Conservation (phyloP, 208 protist genomes). For the Acanthamoeba lenticulata region DNA sequence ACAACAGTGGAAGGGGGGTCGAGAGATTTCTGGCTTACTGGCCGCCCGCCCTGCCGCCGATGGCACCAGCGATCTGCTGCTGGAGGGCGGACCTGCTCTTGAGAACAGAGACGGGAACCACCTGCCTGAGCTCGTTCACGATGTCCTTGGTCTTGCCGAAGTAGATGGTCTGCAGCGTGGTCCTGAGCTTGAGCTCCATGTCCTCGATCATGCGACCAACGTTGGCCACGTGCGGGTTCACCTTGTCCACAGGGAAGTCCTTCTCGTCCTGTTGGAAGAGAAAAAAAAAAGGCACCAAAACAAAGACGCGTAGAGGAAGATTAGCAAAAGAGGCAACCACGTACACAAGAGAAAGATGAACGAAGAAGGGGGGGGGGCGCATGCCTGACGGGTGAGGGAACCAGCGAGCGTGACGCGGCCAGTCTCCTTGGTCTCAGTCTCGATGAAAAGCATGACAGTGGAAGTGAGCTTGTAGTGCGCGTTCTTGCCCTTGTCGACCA, state of each 20-base stretch:
- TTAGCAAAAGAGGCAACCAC: background rate
- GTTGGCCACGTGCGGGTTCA: constrained; percentile 85
- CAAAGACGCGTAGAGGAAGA: background rate
- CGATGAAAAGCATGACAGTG: constrained; percentile 87
- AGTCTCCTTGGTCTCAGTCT: constrained; percentile 78
- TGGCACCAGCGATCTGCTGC: constrained; percentile 59
- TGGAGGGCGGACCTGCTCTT: constrained; percentile 63
- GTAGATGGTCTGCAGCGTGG: constrained; percentile 87
- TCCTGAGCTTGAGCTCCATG: constrained; percentile 87
- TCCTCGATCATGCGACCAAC: constrained; percentile 90
- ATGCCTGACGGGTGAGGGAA: constrained; percentile 84
- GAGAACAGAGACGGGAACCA: constrained; percentile 35
- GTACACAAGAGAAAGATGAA: background rate
- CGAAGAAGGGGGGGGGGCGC: background rate
- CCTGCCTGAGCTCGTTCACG: constrained; percentile 82
- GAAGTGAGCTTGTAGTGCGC: constrained; percentile 90
- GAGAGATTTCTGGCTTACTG: constrained; percentile 19
- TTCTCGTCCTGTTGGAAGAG: constrained; percentile 84
- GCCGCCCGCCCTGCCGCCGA: constrained; percentile 39
- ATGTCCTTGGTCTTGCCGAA: constrained; percentile 90
- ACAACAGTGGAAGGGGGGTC: background rate
- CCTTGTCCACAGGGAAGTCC: constrained; percentile 72
- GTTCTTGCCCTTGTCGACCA: constrained; percentile 76
- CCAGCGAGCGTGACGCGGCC: constrained; percentile 86
- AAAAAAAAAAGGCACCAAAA: background rate